These are phyloP conservation scores for Scedosporium dehoogii DNA, from an alignment of 2,329 filamentous ascomycete genomes.

Conservation along the genomic window DNA sequence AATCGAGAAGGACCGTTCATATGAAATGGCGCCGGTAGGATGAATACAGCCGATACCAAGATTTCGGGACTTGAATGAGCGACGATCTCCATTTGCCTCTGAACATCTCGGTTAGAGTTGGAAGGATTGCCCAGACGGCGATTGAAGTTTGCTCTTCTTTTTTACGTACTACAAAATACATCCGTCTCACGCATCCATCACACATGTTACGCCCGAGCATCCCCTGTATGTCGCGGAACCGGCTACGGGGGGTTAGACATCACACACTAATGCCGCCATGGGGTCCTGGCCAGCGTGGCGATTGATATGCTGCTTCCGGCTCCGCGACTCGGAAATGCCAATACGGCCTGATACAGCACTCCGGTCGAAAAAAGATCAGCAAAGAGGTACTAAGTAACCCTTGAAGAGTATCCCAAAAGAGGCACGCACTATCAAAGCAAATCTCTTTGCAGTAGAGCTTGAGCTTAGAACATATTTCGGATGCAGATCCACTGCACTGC, in stretches of 20 bases:
- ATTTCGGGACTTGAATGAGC: not conserved
- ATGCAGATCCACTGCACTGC: not conserved
- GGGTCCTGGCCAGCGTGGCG: not conserved
- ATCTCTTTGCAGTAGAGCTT: no score
- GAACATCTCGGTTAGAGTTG: not conserved
- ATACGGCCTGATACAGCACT: no score
- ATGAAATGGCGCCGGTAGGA: not conserved
- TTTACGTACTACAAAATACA: no score
- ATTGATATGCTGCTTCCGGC: slow-evolving; percentile 1
- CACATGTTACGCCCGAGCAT: not conserved
- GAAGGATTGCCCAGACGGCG: no score
- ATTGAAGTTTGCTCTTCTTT: no score
- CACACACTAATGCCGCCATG: not conserved
- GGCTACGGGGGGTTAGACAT: not conserved
- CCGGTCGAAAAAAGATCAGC: no score
- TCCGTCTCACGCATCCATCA: no score
- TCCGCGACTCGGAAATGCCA: no score
- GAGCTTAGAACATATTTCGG: not conserved
- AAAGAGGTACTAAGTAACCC: no score
- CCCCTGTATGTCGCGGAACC: not conserved
- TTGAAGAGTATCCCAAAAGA: no score
- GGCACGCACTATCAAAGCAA: no score
- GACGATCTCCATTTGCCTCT: not conserved
- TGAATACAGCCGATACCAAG: not conserved
- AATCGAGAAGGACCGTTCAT: not conserved